phyloP scores from a whole-genome alignment of 1,139 yeast genomes.

The Magnusiomyces sp. region DNA sequence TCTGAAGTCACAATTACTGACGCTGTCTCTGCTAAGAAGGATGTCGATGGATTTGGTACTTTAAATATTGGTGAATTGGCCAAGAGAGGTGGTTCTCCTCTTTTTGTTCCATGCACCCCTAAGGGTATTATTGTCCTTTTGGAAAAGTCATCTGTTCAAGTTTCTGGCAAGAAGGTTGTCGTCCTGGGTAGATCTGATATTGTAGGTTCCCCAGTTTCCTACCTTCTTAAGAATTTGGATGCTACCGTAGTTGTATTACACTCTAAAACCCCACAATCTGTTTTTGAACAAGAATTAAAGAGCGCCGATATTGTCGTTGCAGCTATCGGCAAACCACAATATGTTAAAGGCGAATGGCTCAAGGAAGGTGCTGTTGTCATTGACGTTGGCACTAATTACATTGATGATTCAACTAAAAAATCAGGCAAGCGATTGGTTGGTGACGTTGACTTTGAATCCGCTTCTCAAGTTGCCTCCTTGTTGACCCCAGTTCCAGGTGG shows the following conservation, averaged over 20 bases:
- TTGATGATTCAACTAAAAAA: constrained; percentile 66
- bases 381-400: constrained; percentile 92
- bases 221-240: constrained; percentile 65
- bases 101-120: constrained; percentile 91
- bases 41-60: constrained; percentile 94
- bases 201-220: constrained; percentile 89
- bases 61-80: constrained; percentile 84
- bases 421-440: constrained; percentile 86
- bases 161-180: constrained; percentile 79
- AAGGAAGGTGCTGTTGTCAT: constrained; percentile 78
- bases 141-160: constrained; percentile 50
- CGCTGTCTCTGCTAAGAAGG: constrained; percentile 71
- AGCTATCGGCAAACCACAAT: constrained; percentile 81
- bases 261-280: constrained; percentile 44
- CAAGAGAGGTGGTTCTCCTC: constrained; percentile 79
- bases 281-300: constrained; percentile 38
- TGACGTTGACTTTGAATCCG: constrained; percentile 77
- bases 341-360: constrained; percentile 84
- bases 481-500: constrained; percentile 99
- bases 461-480: constrained; percentile 55
- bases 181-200: constrained; percentile 94
- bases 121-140: constrained; percentile 82
- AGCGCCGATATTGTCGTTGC: constrained; percentile 86
- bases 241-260: constrained; percentile 86
- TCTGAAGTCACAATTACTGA: constrained; percentile 73